These are phyloP conservation scores for Wickerhamiella allomyrinae DNA, from an alignment of 805 yeast genomes.

Conservation along the genomic window DNA sequence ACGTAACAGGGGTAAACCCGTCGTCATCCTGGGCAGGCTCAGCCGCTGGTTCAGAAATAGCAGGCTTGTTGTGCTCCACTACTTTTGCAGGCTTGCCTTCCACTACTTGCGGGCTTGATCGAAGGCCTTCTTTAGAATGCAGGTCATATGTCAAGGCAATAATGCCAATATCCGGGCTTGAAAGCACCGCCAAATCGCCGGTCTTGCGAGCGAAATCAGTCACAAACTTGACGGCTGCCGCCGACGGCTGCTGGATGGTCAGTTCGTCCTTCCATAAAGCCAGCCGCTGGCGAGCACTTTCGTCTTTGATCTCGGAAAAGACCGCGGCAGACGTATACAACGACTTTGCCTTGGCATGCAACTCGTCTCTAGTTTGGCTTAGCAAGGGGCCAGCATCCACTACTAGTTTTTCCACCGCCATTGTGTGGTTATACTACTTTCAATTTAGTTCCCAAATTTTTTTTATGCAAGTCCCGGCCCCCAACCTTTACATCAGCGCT, in stretches of 20 bases:
- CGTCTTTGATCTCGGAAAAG: constrained; percentile 73
- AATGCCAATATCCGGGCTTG: constrained; percentile 83
- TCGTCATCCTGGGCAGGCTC: constrained; percentile 11
- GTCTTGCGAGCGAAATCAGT: constrained; percentile 67
- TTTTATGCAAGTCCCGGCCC: neutral
- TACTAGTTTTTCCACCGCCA: constrained; percentile 38
- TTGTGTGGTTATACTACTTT: neutral
- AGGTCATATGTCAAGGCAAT: constrained; percentile 84
- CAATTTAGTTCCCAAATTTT: neutral
- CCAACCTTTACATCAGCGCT: too few relatives aligned
- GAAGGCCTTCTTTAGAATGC: constrained; percentile 15
- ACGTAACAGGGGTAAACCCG: constrained; percentile 13
- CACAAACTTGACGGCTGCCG: constrained; percentile 48
- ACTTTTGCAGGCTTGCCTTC: constrained; percentile 5
- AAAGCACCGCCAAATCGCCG: constrained; percentile 81
- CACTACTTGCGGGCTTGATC: constrained; percentile 11
- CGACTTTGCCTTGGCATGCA: constrained; percentile 53
- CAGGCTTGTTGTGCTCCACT: constrained; percentile 5
- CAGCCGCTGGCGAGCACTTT: constrained; percentile 62
- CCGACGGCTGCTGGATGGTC: constrained; percentile 60
- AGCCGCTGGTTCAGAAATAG: neutral
- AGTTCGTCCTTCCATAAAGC: constrained; percentile 68
- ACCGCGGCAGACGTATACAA: constrained; percentile 91
- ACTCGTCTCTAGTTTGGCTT: constrained; percentile 62
- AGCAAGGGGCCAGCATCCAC: constrained; percentile 94